A percentile compares a stretch with the other conserved stretches of the same genome.
Conservation (phyloP, 805 yeast species). For the Candida sonorensis region DNA sequence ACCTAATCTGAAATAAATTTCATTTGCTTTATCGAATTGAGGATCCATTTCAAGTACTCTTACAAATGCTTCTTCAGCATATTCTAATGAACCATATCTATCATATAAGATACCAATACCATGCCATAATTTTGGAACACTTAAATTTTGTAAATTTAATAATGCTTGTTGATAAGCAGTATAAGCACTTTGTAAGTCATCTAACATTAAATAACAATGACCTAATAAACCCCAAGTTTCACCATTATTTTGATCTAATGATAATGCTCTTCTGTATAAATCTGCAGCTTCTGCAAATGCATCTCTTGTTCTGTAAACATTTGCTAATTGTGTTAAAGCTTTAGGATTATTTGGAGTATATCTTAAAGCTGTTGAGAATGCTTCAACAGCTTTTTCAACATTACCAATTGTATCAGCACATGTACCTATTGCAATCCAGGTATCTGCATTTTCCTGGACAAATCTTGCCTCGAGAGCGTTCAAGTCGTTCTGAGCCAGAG, state of each 20-base stretch:
- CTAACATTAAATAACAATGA: conserved; percentile 94
- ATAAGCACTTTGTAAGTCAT: conserved; percentile 91
- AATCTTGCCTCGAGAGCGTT: conserved; percentile 24
- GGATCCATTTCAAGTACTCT: conserved; percentile 95
- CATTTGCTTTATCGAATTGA: conserved; percentile 91
- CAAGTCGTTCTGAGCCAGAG: conserved; percentile 12
- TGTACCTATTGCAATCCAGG: conserved; percentile 87
- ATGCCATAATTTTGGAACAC: conserved; percentile 97
- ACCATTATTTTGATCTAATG: conserved; percentile 79
- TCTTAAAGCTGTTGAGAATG: conserved; percentile 82
- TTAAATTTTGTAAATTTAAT: conserved; percentile 83
- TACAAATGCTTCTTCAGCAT: conserved; percentile 97
- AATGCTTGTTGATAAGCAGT: conserved; percentile 95
- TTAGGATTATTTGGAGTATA: conserved; percentile 82
- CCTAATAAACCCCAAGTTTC: conserved; percentile 97
- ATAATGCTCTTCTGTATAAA: conserved; percentile 79
- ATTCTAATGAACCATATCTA: conserved; percentile 91
- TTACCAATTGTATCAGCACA: conserved; percentile 87
- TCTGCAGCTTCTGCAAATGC: conserved; percentile 94
- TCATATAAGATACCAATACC: conserved; percentile 97
- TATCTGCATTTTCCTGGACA: conserved; percentile 57
- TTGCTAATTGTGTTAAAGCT: conserved; percentile 80
- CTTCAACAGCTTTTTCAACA: conserved; percentile 79
- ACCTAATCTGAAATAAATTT: conserved; percentile 92
- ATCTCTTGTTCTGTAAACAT: conserved; percentile 81